Evolutionary conservation across 306 rosid species (phyloP).

Genomic region (Vigna angularis): DNA sequence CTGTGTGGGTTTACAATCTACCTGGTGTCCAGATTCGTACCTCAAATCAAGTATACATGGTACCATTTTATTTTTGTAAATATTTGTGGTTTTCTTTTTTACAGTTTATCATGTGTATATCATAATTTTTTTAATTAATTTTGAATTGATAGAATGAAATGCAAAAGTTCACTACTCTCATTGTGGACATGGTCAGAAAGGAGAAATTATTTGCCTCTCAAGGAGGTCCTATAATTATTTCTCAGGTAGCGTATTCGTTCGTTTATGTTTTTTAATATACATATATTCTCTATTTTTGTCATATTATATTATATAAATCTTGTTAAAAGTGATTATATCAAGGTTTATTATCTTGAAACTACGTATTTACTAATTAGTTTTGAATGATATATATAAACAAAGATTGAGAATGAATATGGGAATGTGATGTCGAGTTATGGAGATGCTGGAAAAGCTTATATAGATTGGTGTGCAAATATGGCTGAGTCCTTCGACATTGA

Average conservation of each 20-base stretch:
- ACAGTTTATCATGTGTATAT: too few species aligned
- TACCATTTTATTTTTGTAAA: not conserved
- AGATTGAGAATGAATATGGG: slow-evolving; percentile 70
- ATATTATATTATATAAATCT: too few species aligned
- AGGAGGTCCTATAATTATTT: slow-evolving; percentile 64
- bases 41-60: slow-evolving; percentile 59
- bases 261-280: too few species aligned
- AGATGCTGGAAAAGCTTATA: slow-evolving; percentile 59
- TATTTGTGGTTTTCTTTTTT: too few species aligned
- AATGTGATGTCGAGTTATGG: slow-evolving; percentile 59
- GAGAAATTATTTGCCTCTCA: slow-evolving; percentile 69
- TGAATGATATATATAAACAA: not conserved
- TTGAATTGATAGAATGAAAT: slow-evolving; percentile 37
- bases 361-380: too few species aligned
- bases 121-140: too few species aligned
- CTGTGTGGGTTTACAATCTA: slow-evolving; percentile 66
- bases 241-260: slow-evolving; percentile 47
- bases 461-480: slow-evolving; percentile 63
- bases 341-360: too few species aligned
- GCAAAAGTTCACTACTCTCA: slow-evolving; percentile 41
- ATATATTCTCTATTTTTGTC: too few species aligned
- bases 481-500: slow-evolving; percentile 56
- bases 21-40: slow-evolving; percentile 62
- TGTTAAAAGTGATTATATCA: too few species aligned
- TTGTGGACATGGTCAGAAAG: slow-evolving; percentile 51